These are phyloP conservation scores for Cytospora piceae DNA, from an alignment of 2,329 filamentous ascomycete species.

Conservation along the genomic window DNA sequence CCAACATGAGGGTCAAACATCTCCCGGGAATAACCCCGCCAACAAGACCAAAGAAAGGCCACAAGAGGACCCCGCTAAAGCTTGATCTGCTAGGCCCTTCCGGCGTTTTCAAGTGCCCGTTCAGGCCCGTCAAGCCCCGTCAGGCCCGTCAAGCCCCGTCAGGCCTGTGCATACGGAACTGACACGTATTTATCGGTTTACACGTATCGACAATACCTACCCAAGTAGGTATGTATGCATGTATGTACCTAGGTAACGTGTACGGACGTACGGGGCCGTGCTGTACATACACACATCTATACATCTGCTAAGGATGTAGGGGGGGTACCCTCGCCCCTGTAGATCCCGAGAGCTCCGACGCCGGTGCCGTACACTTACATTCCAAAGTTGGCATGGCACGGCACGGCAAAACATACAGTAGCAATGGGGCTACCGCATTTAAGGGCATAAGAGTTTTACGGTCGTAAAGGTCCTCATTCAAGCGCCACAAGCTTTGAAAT, in stretches of 20 bases:
- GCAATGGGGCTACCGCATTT: not conserved
- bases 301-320: no score
- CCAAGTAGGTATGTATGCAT: not conserved
- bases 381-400: not conserved
- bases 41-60: not conserved
- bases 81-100: not conserved
- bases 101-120: not conserved
- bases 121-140: not conserved
- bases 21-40: not conserved
- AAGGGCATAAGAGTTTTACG: constrained; percentile 5
- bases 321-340: not conserved
- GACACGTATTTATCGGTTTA: not conserved
- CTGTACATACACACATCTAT: no score
- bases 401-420: not conserved
- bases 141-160: no score
- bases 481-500: not conserved
- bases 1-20: not conserved
- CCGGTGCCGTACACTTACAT: not conserved
- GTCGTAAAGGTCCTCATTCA: not conserved
- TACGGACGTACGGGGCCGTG: not conserved
- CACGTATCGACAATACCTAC: no score
- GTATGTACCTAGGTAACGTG: not conserved
- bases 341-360: not conserved
- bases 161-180: not conserved
- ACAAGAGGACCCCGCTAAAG: not conserved